These are phyloP conservation scores for Chalciporus sphaerocephalus DNA, from an alignment of 768 basidiomycete species.

Conservation along the genomic window DNA sequence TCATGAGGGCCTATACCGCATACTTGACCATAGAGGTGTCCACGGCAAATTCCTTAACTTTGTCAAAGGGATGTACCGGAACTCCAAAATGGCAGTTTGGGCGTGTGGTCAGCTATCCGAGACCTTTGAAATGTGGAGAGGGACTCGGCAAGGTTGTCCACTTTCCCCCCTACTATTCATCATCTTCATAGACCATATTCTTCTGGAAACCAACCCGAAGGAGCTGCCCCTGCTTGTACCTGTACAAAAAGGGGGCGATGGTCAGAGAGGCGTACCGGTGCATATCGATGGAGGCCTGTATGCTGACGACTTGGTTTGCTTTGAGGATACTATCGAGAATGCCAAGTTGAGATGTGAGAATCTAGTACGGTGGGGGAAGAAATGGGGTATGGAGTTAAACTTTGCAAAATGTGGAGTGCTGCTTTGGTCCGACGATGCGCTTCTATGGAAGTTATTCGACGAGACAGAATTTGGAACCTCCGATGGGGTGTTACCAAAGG, in stretches of 20 bases:
- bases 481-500: conserved; percentile 3
- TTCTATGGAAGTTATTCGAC: too few relatives aligned
- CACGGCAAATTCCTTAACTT: not conserved
- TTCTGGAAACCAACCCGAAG: conserved; percentile 1
- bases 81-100: not conserved
- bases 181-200: conserved; percentile 7
- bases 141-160: conserved; percentile 11
- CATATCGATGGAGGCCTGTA: too few relatives aligned
- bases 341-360: not conserved
- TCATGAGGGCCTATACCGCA: conserved; percentile 7
- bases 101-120: not conserved
- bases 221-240: too few relatives aligned
- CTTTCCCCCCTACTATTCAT: conserved; percentile 13
- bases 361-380: not conserved
- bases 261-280: too few relatives aligned
- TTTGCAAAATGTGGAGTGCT: conserved; percentile 1
- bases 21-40: conserved; percentile 5
- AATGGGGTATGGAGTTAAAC: conserved; percentile 6
- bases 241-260: too few relatives aligned
- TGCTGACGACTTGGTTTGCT: conserved; percentile 3
- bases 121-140: conserved; percentile 1
- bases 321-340: conserved; percentile 13
- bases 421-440: not conserved
- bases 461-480: not conserved
- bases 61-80: not conserved